Percentiles rank a stretch among this genome's conserved stretches.
Conservation (phyloP, 441 rosid species). For the Gossypium gossypioides region DNA sequence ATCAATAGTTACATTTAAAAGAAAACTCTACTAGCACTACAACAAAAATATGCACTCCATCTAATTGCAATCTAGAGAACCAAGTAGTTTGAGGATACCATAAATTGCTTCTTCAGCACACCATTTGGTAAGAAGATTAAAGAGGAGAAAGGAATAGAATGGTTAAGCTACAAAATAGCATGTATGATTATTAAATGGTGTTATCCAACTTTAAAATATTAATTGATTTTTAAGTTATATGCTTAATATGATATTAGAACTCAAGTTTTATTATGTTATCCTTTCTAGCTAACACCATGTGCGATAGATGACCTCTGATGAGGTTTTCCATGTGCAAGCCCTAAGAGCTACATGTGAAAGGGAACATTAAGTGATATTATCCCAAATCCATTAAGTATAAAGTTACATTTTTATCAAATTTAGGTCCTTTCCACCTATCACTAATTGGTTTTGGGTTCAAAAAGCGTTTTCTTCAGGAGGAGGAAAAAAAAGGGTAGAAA, state of each 20-base stretch:
- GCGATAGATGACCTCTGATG: too few relatives aligned
- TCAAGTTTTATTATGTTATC: too few relatives aligned
- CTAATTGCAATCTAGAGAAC: neutral
- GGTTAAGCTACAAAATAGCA: neutral
- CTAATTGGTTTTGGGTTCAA: too few relatives aligned
- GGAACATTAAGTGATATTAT: too few relatives aligned
- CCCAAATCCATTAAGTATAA: too few relatives aligned
- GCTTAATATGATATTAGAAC: too few relatives aligned
- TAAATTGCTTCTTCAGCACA: neutral
- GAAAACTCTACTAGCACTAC: neutral
- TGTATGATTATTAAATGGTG: neutral
- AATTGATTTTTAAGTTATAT: too few relatives aligned
- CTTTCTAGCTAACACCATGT: too few relatives aligned
- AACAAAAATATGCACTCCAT: neutral
- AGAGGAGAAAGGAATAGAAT: neutral
- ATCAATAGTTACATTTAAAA: too few relatives aligned
- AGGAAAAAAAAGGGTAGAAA: neutral
- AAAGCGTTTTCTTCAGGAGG: neutral
- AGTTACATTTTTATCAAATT: too few relatives aligned
- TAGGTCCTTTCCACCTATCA: too few relatives aligned
- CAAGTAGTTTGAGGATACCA: neutral
- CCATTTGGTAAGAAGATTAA: neutral
- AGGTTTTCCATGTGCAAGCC: neutral
- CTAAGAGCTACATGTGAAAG: neutral
- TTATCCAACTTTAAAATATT: neutral